These are phyloP conservation scores for Leucocoprinus leucothites DNA, from an alignment of 768 basidiomycete genomes.

Conservation along the genomic window DNA sequence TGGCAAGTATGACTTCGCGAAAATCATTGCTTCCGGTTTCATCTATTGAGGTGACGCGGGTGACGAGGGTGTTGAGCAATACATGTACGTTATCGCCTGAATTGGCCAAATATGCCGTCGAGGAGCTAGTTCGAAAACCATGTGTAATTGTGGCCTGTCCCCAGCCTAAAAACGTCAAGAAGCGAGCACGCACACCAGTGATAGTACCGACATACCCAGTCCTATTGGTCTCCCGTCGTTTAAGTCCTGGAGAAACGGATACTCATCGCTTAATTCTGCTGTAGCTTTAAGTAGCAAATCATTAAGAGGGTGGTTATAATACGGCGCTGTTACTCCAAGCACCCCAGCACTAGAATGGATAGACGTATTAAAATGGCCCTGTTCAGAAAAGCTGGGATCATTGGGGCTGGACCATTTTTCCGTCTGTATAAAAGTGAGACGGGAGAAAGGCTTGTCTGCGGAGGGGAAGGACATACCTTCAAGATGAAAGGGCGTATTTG, in stretches of 20 bases:
- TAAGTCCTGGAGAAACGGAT: constrained; percentile 36
- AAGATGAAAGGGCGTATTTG: too few relatives aligned
- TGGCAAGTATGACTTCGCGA: constrained; percentile 9
- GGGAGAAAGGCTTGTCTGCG: neutral
- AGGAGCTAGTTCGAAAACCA: constrained; percentile 21
- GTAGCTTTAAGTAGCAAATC: constrained; percentile 24
- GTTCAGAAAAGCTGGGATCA: neutral
- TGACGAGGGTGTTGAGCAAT: constrained; percentile 24
- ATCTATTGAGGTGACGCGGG: constrained; percentile 13
- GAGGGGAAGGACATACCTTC: neutral
- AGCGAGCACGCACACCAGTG: too few relatives aligned
- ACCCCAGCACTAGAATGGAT: neutral
- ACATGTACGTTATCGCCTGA: constrained; percentile 27
- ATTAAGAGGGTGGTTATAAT: constrained; percentile 14
- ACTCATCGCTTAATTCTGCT: constrained; percentile 29
- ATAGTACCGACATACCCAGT: constrained; percentile 24
- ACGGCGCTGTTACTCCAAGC: neutral
- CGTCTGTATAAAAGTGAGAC: neutral
- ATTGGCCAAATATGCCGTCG: constrained; percentile 19
- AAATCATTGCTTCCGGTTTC: neutral
- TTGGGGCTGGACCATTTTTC: neutral
- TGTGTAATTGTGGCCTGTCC: constrained; percentile 17
- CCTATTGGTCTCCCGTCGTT: constrained; percentile 40
- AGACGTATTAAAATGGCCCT: neutral
- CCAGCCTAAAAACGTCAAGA: constrained; percentile 15